Percentiles rank a stretch among this genome's conserved stretches.
phyloP scores from a whole-genome alignment of 805 yeast species.

The Tetrapisispora nanseiensis region DNA sequence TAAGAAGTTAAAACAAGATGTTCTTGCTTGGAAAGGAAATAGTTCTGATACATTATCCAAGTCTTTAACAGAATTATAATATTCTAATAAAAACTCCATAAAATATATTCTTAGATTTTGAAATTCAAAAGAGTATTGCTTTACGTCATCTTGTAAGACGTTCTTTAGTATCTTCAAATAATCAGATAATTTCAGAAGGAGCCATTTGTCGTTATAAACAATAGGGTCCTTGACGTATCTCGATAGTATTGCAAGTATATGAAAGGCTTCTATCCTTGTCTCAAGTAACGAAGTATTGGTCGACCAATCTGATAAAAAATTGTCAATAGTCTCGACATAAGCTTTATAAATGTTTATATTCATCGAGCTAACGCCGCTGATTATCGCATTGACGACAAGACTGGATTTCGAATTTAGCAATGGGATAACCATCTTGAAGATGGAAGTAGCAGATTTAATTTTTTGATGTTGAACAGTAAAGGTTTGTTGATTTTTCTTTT shows the following conservation, averaged over 20 bases:
- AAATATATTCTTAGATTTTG: slow-evolving; percentile 76
- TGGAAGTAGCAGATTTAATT: slow-evolving; percentile 83
- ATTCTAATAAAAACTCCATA: slow-evolving; percentile 69
- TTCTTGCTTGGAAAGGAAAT: slow-evolving; percentile 80
- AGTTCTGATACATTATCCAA: slow-evolving; percentile 37
- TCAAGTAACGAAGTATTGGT: slow-evolving; percentile 33
- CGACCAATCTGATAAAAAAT: slow-evolving; percentile 47
- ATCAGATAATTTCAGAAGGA: slow-evolving; percentile 50
- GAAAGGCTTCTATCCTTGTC: slow-evolving; percentile 66
- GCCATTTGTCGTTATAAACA: slow-evolving; percentile 57
- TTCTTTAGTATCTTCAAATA: slow-evolving; percentile 53
- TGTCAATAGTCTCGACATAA: slow-evolving; percentile 64
- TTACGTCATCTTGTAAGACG: slow-evolving; percentile 44
- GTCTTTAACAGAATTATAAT: slow-evolving; percentile 48
- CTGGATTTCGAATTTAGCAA: slow-evolving; percentile 60
- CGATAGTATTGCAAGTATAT: slow-evolving; percentile 62
- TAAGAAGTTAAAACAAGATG: slow-evolving; percentile 68
- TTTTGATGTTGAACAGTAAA: slow-evolving; percentile 81
- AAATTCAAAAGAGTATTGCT: slow-evolving; percentile 58
- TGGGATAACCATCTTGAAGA: slow-evolving; percentile 82
- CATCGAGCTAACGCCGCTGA: slow-evolving; percentile 80
- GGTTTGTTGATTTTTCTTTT: slow-evolving; percentile 71
- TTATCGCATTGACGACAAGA: slow-evolving; percentile 72
- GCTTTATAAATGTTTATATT: slow-evolving; percentile 84
- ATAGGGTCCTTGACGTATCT: slow-evolving; percentile 44